Evolutionary conservation across 176 grass and related monocot species (phyloP).

Genomic region (Aegilops sharonensis): DNA sequence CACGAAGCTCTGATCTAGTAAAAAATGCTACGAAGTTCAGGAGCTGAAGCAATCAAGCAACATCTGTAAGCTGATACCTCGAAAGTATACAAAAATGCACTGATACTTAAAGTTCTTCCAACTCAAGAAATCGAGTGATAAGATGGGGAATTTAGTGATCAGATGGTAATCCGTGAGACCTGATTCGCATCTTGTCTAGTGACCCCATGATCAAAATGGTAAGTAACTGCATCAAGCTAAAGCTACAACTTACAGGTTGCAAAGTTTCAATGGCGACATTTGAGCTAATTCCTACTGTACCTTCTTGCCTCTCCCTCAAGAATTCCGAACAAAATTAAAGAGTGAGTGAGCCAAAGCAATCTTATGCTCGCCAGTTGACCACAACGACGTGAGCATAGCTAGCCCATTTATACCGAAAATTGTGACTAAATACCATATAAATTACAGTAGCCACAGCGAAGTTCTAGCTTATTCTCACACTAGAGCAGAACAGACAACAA

Average conservation of each 20-base stretch:
- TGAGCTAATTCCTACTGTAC: background rate
- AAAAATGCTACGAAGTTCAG: background rate
- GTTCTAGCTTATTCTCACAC: background rate
- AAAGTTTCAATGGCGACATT: background rate
- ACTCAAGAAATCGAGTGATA: background rate
- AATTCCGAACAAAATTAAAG: background rate
- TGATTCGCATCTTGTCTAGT: background rate
- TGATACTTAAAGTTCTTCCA: background rate
- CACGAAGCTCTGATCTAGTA: background rate
- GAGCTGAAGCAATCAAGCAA: background rate
- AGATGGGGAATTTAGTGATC: background rate
- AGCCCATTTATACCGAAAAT: background rate
- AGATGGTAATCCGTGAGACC: background rate
- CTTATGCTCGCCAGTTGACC: background rate
- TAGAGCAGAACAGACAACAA: background rate
- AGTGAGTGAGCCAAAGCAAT: background rate
- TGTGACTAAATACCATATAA: background rate
- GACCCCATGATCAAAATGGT: background rate
- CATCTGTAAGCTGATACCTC: background rate
- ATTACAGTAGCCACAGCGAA: background rate
- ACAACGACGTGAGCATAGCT: background rate
- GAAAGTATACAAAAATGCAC: background rate
- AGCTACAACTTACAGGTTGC: background rate
- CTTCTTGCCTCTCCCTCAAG: background rate
- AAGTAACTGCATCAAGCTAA: background rate